Base-by-base conservation (phyloP, 1,284 basidiomycete species). In the Fomitopsis betulina region DNA sequence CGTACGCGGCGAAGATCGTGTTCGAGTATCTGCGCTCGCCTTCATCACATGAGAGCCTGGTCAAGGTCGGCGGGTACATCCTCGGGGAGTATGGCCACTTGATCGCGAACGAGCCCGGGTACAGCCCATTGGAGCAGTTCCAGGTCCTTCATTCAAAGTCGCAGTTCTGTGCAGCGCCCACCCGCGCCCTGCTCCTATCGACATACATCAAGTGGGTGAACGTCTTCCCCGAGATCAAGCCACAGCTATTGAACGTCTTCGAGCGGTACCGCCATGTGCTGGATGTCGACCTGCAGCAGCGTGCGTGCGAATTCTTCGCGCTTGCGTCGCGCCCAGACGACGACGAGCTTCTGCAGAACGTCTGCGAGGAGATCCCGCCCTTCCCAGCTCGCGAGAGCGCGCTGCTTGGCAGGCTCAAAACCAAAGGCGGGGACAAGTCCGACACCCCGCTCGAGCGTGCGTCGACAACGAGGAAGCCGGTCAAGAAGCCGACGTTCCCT, bases 171-270 rank as follows among this genome's bases (percentile, higher is more conserved):
- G 86, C 93, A 40, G 94, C 96, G 2, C 79, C 94, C 30, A 99
- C 97, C 6, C 86, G 96, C 32, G 92, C 96, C 0, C 81, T 99
- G 47, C 83, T 99, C 25, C 79, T 99, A 15, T 96, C 96, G 7
- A 98, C 97, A 0, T 99, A 99, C 72, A 89, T 98, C 78, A 99
- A 99, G 80, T 97, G 94, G 96, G 93, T 98, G 62, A 99, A 99
- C 72, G 89, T 99, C 55, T 99, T 99, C 76, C 97, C 97, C 7
- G 97, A 99, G 74, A 98, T 99, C 75, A 96, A 96, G 65, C 84
- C 89, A 23, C 94, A 97, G 69, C 84, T 99, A 23, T 71, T 98
- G 67, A 93, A 91, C 72, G 94, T 99, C 62, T 96, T 99, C 69
- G 94, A 98, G 67, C 91, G 94, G n/a, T 99, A 98, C 73, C 88